Evolutionary conservation across 352 stramenopile species (phyloP).

Genomic region (Pythium vanterpoolii): DNA sequence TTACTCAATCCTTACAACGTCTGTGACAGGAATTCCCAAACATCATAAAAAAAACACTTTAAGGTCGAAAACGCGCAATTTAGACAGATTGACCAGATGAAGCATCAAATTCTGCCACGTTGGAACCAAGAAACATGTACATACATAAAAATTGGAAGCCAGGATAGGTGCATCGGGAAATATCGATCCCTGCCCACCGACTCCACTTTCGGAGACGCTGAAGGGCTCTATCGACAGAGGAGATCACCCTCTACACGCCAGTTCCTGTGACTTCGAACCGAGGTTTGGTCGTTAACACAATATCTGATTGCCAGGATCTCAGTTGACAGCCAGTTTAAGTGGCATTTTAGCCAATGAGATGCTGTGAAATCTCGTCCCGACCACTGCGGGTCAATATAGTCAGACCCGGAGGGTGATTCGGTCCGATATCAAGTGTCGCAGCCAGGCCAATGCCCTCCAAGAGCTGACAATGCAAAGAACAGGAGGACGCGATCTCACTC

Average conservation of each 20-base stretch:
- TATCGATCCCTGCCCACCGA: neutral
- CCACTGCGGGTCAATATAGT: neutral
- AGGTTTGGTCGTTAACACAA: neutral
- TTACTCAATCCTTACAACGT: too few relatives aligned
- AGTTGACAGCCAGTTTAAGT: neutral
- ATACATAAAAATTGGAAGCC: neutral
- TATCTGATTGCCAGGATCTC: neutral
- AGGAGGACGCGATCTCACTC: neutral
- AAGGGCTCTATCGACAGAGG: neutral
- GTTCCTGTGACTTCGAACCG: neutral
- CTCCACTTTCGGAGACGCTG: neutral
- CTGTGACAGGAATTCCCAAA: too few relatives aligned
- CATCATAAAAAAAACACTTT: too few relatives aligned
- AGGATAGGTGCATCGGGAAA: neutral
- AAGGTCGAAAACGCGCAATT: too few relatives aligned
- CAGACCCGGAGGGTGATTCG: neutral
- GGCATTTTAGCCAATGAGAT: conserved; percentile 9
- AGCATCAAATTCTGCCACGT: neutral
- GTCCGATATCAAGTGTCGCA: neutral
- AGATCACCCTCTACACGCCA: too few relatives aligned
- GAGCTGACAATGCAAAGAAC: too few relatives aligned
- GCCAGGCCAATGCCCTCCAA: neutral
- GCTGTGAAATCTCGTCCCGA: neutral
- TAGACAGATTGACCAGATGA: too few relatives aligned
- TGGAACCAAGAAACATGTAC: too few relatives aligned